These are phyloP conservation scores for Penicillium sp. DNA, from an alignment of 2,329 filamentous ascomycete species.

Conservation along the genomic window DNA sequence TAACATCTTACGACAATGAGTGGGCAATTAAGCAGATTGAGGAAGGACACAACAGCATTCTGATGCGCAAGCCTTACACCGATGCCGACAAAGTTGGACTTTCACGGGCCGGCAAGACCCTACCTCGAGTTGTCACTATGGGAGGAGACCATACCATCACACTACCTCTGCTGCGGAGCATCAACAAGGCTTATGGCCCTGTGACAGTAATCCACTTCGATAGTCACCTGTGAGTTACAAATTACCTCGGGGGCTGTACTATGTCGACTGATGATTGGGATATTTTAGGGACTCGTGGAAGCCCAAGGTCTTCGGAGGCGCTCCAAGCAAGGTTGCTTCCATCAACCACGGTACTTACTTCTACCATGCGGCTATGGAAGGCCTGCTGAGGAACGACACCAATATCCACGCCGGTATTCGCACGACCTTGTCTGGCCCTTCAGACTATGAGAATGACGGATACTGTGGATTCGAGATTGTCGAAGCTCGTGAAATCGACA, in stretches of 20 bases:
- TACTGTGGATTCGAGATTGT: constrained; percentile 81
- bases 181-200: constrained; percentile 63
- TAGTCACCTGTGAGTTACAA: constrained; percentile 48
- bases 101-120: constrained; percentile 66
- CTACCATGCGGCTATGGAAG: constrained; percentile 74
- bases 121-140: constrained; percentile 76
- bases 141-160: constrained; percentile 47
- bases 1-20: constrained; percentile 79
- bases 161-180: constrained; percentile 51
- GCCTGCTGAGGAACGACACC: constrained; percentile 71
- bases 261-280: background rate
- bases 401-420: constrained; percentile 87
- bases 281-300: constrained; percentile 56
- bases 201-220: constrained; percentile 63
- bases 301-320: constrained; percentile 81
- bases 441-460: constrained; percentile 79
- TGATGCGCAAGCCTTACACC: constrained; percentile 67
- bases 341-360: constrained; percentile 91
- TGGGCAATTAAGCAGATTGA: constrained; percentile 82
- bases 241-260: background rate
- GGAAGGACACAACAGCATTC: constrained; percentile 71
- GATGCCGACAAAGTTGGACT: constrained; percentile 63
- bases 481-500: constrained; percentile 68
- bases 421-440: constrained; percentile 71
- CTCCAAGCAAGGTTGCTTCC: constrained; percentile 67